Base-by-base conservation (phyloP, 2,329 filamentous ascomycete genomes). In the Diaporthe sp. region DNA sequence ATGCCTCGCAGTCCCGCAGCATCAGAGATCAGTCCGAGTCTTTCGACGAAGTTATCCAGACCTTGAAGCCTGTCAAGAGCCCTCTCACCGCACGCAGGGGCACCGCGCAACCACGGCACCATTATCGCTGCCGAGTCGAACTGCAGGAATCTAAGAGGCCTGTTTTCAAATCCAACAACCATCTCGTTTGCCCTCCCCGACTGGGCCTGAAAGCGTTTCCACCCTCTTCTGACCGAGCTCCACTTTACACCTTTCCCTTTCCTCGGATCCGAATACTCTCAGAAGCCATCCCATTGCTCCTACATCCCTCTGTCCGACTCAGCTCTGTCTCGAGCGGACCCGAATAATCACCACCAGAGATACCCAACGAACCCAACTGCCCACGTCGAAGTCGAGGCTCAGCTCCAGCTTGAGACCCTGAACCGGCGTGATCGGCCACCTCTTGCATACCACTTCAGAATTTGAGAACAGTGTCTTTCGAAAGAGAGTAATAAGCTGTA, bases 1-100 rank as follows among this genome's bases (percentile, higher is more conserved):
- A 81, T 89, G 90, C 91, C 90, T 90, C 90, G 92, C 91, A 95
- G 94, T 95, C 93, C 93, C 92, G 91, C 93, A 95, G 94, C 92
- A 93, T 83, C 92, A 92, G 87, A 91, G 93, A 95, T 89, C 89
- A 87, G 87, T 88, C 89, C 88, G 89, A 91, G 82, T 84, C 88
- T 86, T 72, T 92, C 89, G 91, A 93, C 91, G 89, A 90, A 92
- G 92, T 91, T 92, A 89, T 83, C 82, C 84, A 90, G 89, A 85
- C 86, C 87, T 86, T 86, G 83, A 84, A 85, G 84, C 88, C 83
- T 80, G 57, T 83, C 82, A 84, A 89, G 89, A 85, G 86, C 87
- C 85, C 85, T 83, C 84, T 84, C 85, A 84, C 87, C 83, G 79
- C n/a, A 52, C 35, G 8, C 38, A 50, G 30, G 35, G 60, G 64